Percentiles rank a stretch among this genome's conserved stretches.
Conservation (phyloP, 2,329 filamentous ascomycete genomes). For the Didymella exigua region DNA sequence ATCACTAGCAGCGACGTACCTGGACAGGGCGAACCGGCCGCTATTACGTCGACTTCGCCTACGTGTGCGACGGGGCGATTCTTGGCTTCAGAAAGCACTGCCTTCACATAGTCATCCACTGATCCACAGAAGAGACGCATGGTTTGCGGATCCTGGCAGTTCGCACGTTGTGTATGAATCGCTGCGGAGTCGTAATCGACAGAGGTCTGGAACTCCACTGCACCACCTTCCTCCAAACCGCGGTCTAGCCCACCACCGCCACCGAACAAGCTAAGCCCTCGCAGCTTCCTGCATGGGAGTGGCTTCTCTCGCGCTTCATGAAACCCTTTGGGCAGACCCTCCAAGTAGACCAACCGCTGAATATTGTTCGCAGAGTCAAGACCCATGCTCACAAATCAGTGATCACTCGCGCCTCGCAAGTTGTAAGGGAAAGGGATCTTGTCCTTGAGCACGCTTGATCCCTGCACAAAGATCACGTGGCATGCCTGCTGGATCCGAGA, state of each 20-base stretch:
- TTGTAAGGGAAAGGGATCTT: conserved; percentile 68
- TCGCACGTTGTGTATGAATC: conserved; percentile 76
- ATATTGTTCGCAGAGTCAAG: conserved; percentile 19
- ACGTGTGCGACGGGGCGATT: conserved; percentile 58
- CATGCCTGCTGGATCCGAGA: conserved; percentile 62
- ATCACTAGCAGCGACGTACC: conserved; percentile 9
- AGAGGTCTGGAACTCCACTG: conserved; percentile 67
- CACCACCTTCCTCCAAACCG: conserved; percentile 74
- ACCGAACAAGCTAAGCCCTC: conserved; percentile 74
- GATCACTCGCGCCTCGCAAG: conserved; percentile 67
- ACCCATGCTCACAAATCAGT: conserved; percentile 64
- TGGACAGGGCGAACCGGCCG: conserved; percentile 77
- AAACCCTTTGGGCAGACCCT: conserved; percentile 13
- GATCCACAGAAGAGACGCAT: conserved; percentile 70
- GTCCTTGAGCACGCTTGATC: conserved; percentile 35
- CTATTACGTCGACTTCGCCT: conserved; percentile 71
- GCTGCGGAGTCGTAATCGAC: conserved; percentile 70
- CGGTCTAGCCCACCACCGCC: conserved; percentile 79
- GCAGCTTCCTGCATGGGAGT: conserved; percentile 11
- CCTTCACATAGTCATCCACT: conserved; percentile 69
- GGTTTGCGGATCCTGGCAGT: conserved; percentile 52
- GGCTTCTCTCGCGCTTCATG: conserved; percentile 64
- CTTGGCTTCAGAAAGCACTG: conserved; percentile 57
- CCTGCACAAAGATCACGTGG: conserved; percentile 61
- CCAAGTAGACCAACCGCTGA: conserved; percentile 14